Evolutionary conservation across 1,284 basidiomycete genomes (phyloP).

Genomic region (Papiliotrema fonsecae): DNA sequence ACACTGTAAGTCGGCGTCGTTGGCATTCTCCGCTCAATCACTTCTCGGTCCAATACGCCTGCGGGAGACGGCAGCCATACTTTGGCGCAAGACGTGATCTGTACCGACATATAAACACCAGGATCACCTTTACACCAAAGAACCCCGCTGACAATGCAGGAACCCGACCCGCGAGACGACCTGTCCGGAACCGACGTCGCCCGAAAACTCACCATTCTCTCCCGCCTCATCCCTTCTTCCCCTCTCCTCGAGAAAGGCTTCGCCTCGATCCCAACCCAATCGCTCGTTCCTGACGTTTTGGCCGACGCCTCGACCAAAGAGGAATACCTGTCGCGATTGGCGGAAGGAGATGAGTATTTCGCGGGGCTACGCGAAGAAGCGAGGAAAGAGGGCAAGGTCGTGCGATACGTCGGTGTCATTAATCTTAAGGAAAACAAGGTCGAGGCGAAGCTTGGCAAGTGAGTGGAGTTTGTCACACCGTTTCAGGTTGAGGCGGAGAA

Average conservation of each 20-base stretch:
- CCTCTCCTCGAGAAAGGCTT: conserved; percentile 62
- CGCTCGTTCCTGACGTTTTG: conserved; percentile 76
- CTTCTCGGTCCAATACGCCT: no score
- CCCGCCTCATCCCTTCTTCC: conserved; percentile 60
- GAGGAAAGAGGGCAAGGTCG: conserved; percentile 68
- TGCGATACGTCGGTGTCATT: conserved; percentile 92
- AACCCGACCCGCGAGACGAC: conserved; percentile 95
- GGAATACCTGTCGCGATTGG: conserved; percentile 74
- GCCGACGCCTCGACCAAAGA: conserved; percentile 64
- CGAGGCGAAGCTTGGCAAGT: conserved; percentile 85
- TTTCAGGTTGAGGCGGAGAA: not conserved
- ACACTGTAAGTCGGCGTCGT: conserved; percentile 78
- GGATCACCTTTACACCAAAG: not conserved
- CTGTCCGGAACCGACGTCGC: conserved; percentile 95
- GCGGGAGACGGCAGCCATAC: no score
- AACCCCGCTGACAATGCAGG: conserved; percentile 52
- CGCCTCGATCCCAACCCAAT: conserved; percentile 72
- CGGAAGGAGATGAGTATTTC: conserved; percentile 79
- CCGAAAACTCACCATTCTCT: conserved; percentile 91
- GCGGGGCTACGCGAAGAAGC: conserved; percentile 72
- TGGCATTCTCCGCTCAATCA: no score
- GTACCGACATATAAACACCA: no score
- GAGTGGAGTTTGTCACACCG: conserved; percentile 17
- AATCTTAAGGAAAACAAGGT: conserved; percentile 70
- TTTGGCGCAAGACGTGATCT: no score